A percentile compares a stretch with the other conserved stretches of the same genome.
phyloP scores from a whole-genome alignment of 1,139 yeast species.

The Hemisphaericaspora xylofermentans region DNA sequence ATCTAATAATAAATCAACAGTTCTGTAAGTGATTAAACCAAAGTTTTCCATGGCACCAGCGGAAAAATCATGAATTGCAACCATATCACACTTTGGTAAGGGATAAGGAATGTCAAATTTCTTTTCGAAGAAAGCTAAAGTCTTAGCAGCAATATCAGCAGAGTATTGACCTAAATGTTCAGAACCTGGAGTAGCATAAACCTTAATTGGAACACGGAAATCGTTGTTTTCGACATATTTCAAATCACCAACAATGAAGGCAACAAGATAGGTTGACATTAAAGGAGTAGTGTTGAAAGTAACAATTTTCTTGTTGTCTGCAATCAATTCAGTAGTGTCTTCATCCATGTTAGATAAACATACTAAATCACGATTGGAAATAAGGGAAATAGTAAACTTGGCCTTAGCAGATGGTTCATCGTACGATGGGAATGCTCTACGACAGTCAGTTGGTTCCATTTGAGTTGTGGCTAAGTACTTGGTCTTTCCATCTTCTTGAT shows the following conservation, averaged over 20 bases:
- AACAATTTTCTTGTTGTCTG: conserved; percentile 52
- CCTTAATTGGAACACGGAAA: conserved; percentile 63
- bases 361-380: conserved; percentile 58
- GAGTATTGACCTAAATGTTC: conserved; percentile 51
- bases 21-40: conserved; percentile 56
- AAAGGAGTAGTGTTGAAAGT: conserved; percentile 56
- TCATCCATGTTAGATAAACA: conserved; percentile 83
- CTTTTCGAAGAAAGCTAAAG: conserved; percentile 50
- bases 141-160: conserved; percentile 51
- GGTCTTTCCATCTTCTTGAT: conserved; percentile 58
- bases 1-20: conserved; percentile 52
- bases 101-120: conserved; percentile 58
- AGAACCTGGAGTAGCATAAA: conserved; percentile 54
- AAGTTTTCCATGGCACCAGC: conserved; percentile 67
- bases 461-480: conserved; percentile 79
- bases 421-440: conserved; percentile 87
- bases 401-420: conserved; percentile 89
- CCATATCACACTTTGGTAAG: conserved; percentile 57
- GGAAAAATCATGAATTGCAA: conserved; percentile 57
- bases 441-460: conserved; percentile 87
- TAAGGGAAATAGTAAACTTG: conserved; percentile 64
- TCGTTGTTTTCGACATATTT: conserved; percentile 64
- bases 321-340: conserved; percentile 43
- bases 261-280: conserved; percentile 79
- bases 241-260: conserved; percentile 77